These are phyloP conservation scores for Erodium maritimum DNA, from an alignment of 345 rosid genomes.

Conservation along the genomic window DNA sequence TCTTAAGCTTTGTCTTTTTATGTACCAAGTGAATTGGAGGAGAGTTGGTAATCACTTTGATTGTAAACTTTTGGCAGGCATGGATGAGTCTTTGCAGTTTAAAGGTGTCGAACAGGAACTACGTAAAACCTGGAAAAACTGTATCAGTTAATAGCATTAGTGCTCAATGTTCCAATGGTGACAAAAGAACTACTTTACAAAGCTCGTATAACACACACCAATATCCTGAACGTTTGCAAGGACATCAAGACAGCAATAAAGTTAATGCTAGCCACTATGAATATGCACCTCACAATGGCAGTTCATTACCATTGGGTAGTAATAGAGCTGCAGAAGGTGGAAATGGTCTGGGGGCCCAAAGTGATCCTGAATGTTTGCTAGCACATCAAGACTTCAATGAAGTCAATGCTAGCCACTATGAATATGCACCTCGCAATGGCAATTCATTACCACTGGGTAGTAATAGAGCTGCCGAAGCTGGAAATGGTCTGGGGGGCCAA, in stretches of 20 bases:
- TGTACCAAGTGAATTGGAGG: neutral
- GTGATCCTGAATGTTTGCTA: neutral
- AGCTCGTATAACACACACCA: conserved; percentile 21
- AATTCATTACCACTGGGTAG: too few species aligned
- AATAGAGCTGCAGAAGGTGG: too few species aligned
- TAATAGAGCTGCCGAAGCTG: too few species aligned
- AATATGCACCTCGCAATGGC: too few species aligned
- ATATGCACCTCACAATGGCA: too few species aligned
- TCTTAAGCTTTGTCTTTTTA: neutral
- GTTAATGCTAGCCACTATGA: too few species aligned
- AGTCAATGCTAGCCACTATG: too few species aligned
- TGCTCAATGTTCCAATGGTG: conserved; percentile 19
- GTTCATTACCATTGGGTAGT: too few species aligned
- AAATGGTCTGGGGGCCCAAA: too few species aligned
- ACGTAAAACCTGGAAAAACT: conserved; percentile 65
- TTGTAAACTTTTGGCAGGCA: conserved; percentile 48
- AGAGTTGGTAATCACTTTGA: conserved; percentile 7
- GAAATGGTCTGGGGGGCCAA: too few species aligned
- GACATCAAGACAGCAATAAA: too few species aligned
- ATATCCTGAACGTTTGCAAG: conserved; percentile 9
- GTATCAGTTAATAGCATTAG: conserved; percentile 27
- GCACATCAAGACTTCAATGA: too few species aligned
- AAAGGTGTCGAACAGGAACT: conserved; percentile 39
- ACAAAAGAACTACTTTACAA: conserved; percentile 25
- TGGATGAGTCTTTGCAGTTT: conserved; percentile 76